phyloP scores from a whole-genome alignment of 2,329 filamentous ascomycete genomes.

The Cytospora schulzeri region DNA sequence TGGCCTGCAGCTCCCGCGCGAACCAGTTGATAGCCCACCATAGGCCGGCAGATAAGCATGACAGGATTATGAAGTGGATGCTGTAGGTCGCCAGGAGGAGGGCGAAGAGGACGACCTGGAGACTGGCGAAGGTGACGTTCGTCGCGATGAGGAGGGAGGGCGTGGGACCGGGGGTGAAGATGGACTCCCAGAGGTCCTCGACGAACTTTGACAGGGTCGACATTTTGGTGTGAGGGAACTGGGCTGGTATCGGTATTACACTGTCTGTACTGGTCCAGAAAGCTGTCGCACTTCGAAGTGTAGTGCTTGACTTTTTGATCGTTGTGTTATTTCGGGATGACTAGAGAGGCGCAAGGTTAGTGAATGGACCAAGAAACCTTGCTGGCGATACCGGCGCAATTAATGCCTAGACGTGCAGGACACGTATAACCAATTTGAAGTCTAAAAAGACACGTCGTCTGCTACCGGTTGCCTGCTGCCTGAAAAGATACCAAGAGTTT shows the following conservation, averaged over 20 bases:
- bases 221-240: slow-evolving; percentile 45
- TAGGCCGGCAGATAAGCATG: slow-evolving; percentile 74
- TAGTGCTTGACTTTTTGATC: background rate
- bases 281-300: background rate
- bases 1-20: slow-evolving; percentile 62
- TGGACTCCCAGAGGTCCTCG: slow-evolving; percentile 81
- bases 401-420: background rate
- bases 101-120: slow-evolving; percentile 75
- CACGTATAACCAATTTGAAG: background rate
- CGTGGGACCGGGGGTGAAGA: slow-evolving; percentile 91
- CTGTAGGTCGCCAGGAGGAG: slow-evolving; percentile 83
- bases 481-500: slow-evolving; percentile 1
- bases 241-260: background rate
- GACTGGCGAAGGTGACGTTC: slow-evolving; percentile 82
- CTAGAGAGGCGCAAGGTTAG: background rate
- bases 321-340: background rate
- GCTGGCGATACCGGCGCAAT: background rate
- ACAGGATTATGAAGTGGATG: slow-evolving; percentile 85
- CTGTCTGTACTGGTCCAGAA: background rate
- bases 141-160: slow-evolving; percentile 86
- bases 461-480: slow-evolving; percentile 4
- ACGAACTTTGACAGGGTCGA: slow-evolving; percentile 55
- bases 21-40: slow-evolving; percentile 99
- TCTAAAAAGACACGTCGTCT: slow-evolving; percentile 1
- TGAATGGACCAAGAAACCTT: background rate